Evolutionary conservation across 2,329 filamentous ascomycete species (phyloP), one percentile per base, ranked within the genome.

Genomic region (Curvularia lunata): DNA sequence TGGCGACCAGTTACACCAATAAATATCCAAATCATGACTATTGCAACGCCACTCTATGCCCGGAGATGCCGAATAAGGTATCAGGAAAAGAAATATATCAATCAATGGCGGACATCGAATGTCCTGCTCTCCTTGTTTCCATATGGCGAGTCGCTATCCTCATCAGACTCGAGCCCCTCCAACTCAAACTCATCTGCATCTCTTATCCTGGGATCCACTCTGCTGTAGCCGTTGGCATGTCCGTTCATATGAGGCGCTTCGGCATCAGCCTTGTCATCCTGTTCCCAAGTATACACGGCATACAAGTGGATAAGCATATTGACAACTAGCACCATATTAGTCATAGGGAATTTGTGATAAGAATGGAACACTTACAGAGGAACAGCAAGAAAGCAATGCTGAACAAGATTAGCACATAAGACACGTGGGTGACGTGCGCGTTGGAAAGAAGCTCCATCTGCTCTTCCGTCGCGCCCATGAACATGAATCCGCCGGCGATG

Each of bases 381-480:
- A 97, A 99, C 45, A 97, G 77, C 19, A 99, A 78, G 77, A 96
- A 97, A 23, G 94, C 89, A 50, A 97, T 82, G 69, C 91, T 96
- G 83, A 90, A 98, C 9, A 97, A 81, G 52, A 98, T 93, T 25
- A 99, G 84, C 40, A 98, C 87, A 76, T 98, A 99, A 5, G 93
- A 89, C 41, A 98, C 91, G 71, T 96, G 92, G 25, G 92, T 92
- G 69, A 98, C 88, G 58, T 88, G 84, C 0, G 91, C 89, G 38
- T 86, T 81, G 40, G 86, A 84, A 5, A 98, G 82, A 1, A 97
- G 81, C 21, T 82, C 72, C 91, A 98, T 97, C 78, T 98, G 95
- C 79, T 99, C 93, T 75, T 98, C 95, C 0, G 92, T 98, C 16
- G 95, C 94, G 30, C 92, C 91, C 92, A 98, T 96, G 80, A 99